Conservation (phyloP, 805 yeast species). For the Suhomyces pyralidae region DNA sequence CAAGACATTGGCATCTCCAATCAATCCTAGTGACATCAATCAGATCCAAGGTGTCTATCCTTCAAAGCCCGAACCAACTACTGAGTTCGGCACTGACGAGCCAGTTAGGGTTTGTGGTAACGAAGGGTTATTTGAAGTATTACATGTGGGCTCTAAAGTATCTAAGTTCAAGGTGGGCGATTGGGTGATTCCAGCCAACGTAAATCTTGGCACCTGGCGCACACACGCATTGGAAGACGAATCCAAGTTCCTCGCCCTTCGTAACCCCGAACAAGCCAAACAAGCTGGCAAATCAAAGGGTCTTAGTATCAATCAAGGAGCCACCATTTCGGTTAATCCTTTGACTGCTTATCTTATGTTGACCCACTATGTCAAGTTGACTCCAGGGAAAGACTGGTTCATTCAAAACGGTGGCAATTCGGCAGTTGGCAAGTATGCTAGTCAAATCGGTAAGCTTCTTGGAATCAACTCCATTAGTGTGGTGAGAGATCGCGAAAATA, state of each 20-base stretch:
- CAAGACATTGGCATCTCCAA: constrained; percentile 39
- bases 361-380: constrained; percentile 58
- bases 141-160: constrained; percentile 62
- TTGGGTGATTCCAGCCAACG: constrained; percentile 77
- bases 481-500: constrained; percentile 78
- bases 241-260: constrained; percentile 55
- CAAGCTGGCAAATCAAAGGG: constrained; percentile 29
- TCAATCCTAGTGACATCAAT: constrained; percentile 45
- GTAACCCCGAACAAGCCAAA: constrained; percentile 49
- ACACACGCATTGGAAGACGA: constrained; percentile 61
- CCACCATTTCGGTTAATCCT: constrained; percentile 90
- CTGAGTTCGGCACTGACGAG: constrained; percentile 52
- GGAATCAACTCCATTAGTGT: constrained; percentile 85
- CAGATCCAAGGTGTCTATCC: constrained; percentile 48
- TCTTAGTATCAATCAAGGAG: constrained; percentile 57
- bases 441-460: constrained; percentile 76
- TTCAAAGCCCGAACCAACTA: constrained; percentile 47
- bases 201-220: constrained; percentile 93
- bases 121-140: constrained; percentile 86
- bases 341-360: constrained; percentile 89
- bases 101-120: constrained; percentile 89
- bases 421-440: constrained; percentile 88
- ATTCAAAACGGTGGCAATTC: constrained; percentile 96
- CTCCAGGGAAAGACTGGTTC: constrained; percentile 76
- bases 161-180: constrained; percentile 60